Conservation (phyloP, 805 yeast genomes). For the Ogataea methylovora region DNA sequence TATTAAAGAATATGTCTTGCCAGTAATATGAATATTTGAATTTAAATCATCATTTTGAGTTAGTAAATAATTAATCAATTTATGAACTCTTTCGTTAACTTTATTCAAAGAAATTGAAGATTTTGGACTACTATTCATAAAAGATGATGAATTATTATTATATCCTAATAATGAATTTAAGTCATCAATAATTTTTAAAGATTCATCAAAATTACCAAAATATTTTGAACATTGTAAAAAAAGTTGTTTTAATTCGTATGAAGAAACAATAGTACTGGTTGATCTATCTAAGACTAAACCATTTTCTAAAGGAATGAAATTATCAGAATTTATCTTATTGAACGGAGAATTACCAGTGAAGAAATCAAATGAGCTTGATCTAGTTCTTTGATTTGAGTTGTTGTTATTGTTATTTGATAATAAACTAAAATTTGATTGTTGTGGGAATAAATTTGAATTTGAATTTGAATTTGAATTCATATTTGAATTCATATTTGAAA, state of each 20-base stretch:
- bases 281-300: constrained; percentile 52
- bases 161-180: constrained; percentile 22
- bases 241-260: constrained; percentile 44
- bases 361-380: constrained; percentile 6
- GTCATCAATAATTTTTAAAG: constrained; percentile 30
- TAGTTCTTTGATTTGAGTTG: constrained; percentile 2
- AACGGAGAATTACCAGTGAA: background rate
- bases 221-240: constrained; percentile 45
- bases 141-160: background rate
- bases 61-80: constrained; percentile 31
- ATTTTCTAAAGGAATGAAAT: constrained; percentile 33
- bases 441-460: constrained; percentile 2
- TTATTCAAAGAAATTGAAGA: constrained; percentile 9
- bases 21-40: constrained; percentile 22
- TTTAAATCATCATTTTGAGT: constrained; percentile 38
- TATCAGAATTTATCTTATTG: background rate
- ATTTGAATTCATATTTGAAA: constrained; percentile 6
- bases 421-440: background rate
- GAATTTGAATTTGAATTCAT: constrained; percentile 1
- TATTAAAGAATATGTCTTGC: constrained; percentile 28
- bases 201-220: constrained; percentile 39
- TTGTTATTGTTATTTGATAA: background rate
- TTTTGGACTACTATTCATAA: background rate
- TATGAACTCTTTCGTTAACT: constrained; percentile 17
- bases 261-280: constrained; percentile 43